Base-by-base conservation (phyloP, 805 yeast species). In the Wickerhamiella lipophila region DNA sequence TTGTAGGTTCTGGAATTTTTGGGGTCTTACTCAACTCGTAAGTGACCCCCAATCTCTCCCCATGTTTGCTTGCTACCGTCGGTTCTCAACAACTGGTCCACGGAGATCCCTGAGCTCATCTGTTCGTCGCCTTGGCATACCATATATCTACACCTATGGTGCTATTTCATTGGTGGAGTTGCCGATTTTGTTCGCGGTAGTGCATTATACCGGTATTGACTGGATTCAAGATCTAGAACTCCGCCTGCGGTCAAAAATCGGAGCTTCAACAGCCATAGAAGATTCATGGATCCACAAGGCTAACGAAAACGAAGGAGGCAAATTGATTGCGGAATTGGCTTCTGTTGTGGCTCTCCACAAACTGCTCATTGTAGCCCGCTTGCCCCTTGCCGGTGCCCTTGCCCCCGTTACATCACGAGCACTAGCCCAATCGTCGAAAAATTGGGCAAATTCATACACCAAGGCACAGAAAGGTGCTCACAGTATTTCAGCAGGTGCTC, bases 321-420 rank as follows among this genome's bases (percentile, higher is more conserved):
- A 34, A 18, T 26, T 44, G 4, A 19, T 25, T 9, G 29, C 47
- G 16, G 30, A 23, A 23, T 32, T 44, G 3, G 47, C 39, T 12
- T 25, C 41, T 9, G 47, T 30, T n/a, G 23, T 44, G 25, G 21
- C 34, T 19, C 47, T 44, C n/a, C 47, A 44, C 23, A 44, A 44
- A 35, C 23, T 27, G 5, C 19, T 44, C n/a, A 44, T 21, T 1
- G 40, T 44, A 16, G 40, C 34, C 5, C 25, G 47, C 2, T 4
- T 44, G 21, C 47, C 47, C 13, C 15, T 25, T 2, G 27, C 47
- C 12, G 41, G 12, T 15, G 40, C 29, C 13, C 22, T 44, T 15
- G 22, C 47, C 6, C 32, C 40, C 13, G 23, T 13, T 12, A 13
- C 34, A 6, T 32, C 30, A 7, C 34, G 44, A 6, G 34, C 16